Evolutionary conservation across 331 rosid genomes (phyloP), one percentile per base, ranked within the genome.

Genomic region (Arachis monticola): DNA sequence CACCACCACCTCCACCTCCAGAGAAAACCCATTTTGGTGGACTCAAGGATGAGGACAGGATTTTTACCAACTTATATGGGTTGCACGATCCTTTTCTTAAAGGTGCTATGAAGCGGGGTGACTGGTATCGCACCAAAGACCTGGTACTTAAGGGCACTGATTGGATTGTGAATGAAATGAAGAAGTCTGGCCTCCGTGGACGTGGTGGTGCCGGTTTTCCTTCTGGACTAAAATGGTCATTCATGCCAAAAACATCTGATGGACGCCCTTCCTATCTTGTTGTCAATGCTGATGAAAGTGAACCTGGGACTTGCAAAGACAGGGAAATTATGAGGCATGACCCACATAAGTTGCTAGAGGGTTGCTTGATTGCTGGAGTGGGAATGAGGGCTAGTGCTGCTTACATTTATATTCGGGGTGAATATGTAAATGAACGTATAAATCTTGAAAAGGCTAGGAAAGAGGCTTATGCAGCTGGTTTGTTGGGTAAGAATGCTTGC

Each of bases 141-240:
- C 71, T 95, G 81, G 98, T 95, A 45, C 51, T 86, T 14, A 95
- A 95, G 88, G 98, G 99, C 59, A 32, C 96, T 73, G 99, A 95
- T 86, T 95, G 99, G 99, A 92, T 95, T 83, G 97, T 92, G 27
- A 95, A 89, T 79, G 99, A 95, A 76, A 78, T 95, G 77, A 95
- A 95, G 84, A 95, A 92, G 85, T 95, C 99, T 50, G 99, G 98
- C 65, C 98, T 92, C 61, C 98, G 99, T 59, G 98, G 99, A 9
- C 99, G 99, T 81, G 98, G 99, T 48, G 99, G 99, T 81, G 99
- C 99, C 60, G 99, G 99, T 68, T 95, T 95, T 73, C 99, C 99
- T 72, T 95, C 99, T 53, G 99, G 99, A n/a, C 98, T 95, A 55
- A 95, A 95, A 81, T 95, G 99, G 99, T 95, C 99, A 59, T 95